A percentile compares a stretch with the other conserved stretches of the same genome.
Conservation (phyloP, 352 stramenopile species). For the Hyaloperonospora brassicae region DNA sequence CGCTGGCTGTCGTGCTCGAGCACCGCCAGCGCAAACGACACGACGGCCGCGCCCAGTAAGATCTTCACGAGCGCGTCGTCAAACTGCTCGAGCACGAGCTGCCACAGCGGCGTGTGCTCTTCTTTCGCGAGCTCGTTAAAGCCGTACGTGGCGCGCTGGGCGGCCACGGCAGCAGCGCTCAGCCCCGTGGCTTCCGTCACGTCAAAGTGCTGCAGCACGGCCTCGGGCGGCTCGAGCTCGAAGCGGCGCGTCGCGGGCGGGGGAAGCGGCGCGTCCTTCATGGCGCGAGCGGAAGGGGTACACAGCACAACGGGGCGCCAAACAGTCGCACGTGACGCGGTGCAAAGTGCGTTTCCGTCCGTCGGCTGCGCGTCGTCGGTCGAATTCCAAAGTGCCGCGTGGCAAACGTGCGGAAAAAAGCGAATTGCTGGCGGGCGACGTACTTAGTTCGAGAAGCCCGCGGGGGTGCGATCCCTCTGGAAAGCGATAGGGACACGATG, state of each 20-base stretch:
- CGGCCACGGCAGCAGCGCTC: conserved; percentile 43
- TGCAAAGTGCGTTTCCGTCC: conserved; percentile 2
- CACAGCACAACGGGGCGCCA: too few species aligned
- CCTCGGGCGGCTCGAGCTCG: conserved; percentile 57
- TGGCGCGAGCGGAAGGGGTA: conserved; percentile 3
- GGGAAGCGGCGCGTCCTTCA: conserved; percentile 12
- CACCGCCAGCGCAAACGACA: conserved; percentile 91
- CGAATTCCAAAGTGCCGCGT: conserved; percentile 22
- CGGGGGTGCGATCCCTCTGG: too few species aligned
- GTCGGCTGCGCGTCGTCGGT: background rate
- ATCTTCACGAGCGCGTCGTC: conserved; percentile 98
- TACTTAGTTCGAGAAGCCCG: too few species aligned
- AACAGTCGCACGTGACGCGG: background rate
- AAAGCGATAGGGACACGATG: too few species aligned
- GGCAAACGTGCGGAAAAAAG: conserved; percentile 4
- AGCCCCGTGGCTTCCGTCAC: conserved; percentile 57
- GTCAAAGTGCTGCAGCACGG: conserved; percentile 71
- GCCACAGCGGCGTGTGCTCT: conserved; percentile 84
- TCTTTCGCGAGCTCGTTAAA: conserved; percentile 89
- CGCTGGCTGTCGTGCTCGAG: conserved; percentile 69
- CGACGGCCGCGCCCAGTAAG: conserved; percentile 91
- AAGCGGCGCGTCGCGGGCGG: conserved; percentile 22
- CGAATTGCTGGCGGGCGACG: too few species aligned
- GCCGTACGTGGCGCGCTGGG: conserved; percentile 49
- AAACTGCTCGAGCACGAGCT: conserved; percentile 98